Evolutionary conservation across 768 basidiomycete species (phyloP), one percentile per base, ranked within the genome.

Genomic region (Termitomyces sp.): DNA sequence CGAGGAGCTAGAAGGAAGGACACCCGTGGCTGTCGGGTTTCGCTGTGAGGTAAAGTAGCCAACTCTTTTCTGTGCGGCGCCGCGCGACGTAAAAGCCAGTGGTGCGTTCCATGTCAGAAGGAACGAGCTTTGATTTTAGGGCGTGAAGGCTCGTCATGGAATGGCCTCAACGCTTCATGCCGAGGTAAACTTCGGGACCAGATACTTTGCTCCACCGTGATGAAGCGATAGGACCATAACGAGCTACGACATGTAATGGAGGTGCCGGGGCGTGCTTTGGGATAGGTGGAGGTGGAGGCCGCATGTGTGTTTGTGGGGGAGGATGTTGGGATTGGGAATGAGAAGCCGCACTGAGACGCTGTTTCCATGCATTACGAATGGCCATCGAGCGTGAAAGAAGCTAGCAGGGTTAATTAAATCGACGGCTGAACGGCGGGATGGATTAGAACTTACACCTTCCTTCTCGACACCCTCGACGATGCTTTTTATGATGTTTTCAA

Each of bases 381-480:
- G 78, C 71, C 50, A 77, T 79, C 9, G 84, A 84, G 55, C 87
- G 83, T 45, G 81, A 81, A 12, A 94, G 80, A 48, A 94, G 82
- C 92, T 94, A 65, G 6, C 2, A 32, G 5, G 25, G 12, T 65
- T 67, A 57, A n/a, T 25, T 57, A 67, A 59, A 65, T 53, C 37
- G 37, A 32, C 47, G 46, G 59, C 25, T 47, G 48, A 56, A 37
- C 52, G 43, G 49, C 60, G 65, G 56, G 45, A 59, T 7, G 43
- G 42, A 29, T 50, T 48, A 50, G 40, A 34, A 77, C 88, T 70
- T 68, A 98, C 96, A 65, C 79, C 79, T 45, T 93, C 86, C 69
- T 91, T 90, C 69, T 96, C 94, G 43, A 98, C 94, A 10, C 97
- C 97, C 72, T 98, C 96, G 48, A 85, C 83, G 63, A 99, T 98